Conservation (phyloP, 2,329 filamentous ascomycete genomes). For the Ceratocystiopsis sp. region DNA sequence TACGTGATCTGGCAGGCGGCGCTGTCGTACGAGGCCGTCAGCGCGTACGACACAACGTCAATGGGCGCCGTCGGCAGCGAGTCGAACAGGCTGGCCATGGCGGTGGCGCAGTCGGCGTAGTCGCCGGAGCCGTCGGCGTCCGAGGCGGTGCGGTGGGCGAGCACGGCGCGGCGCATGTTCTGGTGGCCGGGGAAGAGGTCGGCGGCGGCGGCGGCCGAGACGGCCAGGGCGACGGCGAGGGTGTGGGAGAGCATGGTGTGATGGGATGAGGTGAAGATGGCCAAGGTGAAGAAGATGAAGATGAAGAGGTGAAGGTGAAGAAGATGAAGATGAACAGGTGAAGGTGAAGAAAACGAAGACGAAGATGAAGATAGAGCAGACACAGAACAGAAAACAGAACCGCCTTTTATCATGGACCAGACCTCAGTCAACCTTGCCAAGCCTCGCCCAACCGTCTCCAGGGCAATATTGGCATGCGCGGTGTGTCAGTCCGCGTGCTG, state of each 20-base stretch:
- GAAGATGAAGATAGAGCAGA: too few species aligned
- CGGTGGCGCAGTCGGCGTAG: conserved; percentile 6
- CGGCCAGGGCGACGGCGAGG: conserved; percentile 11
- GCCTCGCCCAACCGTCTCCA: too few species aligned
- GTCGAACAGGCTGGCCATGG: conserved; percentile 9
- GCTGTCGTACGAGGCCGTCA: conserved; percentile 5
- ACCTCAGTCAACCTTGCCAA: too few species aligned
- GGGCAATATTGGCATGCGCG: too few species aligned
- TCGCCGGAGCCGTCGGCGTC: neutral
- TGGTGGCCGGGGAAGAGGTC: conserved; percentile 7
- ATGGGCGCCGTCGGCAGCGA: conserved; percentile 12
- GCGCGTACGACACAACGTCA: conserved; percentile 9
- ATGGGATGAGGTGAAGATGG: neutral
- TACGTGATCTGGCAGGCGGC: conserved; percentile 13
- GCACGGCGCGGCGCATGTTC: conserved; percentile 8
- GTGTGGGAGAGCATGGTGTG: conserved; percentile 10
- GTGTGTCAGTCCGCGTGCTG: too few species aligned
- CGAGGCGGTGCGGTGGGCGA: conserved; percentile 12
- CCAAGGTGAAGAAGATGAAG: neutral
- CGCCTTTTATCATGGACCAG: too few species aligned
- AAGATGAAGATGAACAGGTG: too few species aligned
- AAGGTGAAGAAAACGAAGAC: too few species aligned
- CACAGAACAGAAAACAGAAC: too few species aligned
- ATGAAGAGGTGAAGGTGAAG: too few species aligned
- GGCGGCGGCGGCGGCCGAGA: conserved; percentile 9